These are phyloP conservation scores for Posidonia oceanica DNA, from an alignment of 116 monocot species.

Conservation along the genomic window DNA sequence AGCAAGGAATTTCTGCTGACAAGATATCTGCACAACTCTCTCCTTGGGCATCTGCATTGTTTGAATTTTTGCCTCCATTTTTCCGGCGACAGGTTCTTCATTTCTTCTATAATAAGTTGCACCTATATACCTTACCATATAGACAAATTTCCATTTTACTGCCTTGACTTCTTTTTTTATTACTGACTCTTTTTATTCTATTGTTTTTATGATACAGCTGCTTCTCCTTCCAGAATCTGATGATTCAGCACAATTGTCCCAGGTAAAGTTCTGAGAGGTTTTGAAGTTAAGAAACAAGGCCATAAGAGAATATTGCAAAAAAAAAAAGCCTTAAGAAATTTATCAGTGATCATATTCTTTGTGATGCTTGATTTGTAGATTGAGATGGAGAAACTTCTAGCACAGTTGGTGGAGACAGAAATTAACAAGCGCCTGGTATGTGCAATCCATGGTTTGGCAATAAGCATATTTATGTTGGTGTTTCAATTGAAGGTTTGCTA, in stretches of 20 bases:
- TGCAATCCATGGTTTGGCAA: background rate
- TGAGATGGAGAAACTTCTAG: conserved; percentile 87
- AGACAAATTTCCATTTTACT: background rate
- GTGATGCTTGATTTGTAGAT: conserved; percentile 31
- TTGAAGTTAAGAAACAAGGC: background rate
- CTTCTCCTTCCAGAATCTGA: conserved; percentile 95
- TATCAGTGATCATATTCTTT: background rate
- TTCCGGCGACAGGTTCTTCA: conserved; percentile 60
- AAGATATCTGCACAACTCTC: conserved; percentile 65
- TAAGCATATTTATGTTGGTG: background rate
- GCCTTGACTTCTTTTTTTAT: background rate
- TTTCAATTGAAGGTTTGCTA: no score
- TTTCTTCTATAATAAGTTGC: background rate
- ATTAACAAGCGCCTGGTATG: conserved; percentile 73
- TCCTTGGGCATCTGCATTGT: conserved; percentile 93
- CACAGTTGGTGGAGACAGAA: conserved; percentile 76
- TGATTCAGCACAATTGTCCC: conserved; percentile 79
- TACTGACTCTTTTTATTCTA: background rate
- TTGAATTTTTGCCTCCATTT: conserved; percentile 78
- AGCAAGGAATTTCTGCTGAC: conserved; percentile 56
- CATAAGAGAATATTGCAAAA: background rate
- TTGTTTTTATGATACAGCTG: conserved; percentile 36
- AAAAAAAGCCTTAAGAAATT: background rate
- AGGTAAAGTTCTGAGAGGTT: conserved; percentile 28
- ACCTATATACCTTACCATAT: background rate